phyloP scores from a whole-genome alignment of 169 alveolate genomes.

The Besnoitia besnoiti region DNA sequence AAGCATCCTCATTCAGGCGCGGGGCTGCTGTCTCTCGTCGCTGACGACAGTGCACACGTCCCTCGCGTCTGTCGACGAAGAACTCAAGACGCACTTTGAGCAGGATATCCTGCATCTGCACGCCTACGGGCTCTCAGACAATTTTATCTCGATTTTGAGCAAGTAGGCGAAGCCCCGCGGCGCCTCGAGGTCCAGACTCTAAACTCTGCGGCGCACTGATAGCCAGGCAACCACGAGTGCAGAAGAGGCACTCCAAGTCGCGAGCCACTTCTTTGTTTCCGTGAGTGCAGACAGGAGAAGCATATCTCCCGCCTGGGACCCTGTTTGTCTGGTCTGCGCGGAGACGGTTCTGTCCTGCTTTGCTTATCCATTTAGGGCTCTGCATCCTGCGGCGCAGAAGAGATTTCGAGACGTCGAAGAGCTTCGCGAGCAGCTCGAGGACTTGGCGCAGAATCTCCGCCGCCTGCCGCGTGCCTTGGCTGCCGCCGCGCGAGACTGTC shows the following conservation, averaged over 20 bases:
- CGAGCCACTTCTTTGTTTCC: too few relatives aligned
- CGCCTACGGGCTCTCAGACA: conserved; percentile 12
- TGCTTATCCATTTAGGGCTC: too few relatives aligned
- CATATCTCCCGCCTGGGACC: too few relatives aligned
- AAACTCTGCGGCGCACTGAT: too few relatives aligned
- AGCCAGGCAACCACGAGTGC: too few relatives aligned
- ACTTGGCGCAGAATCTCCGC: neutral
- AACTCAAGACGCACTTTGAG: neutral
- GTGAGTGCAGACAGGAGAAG: too few relatives aligned
- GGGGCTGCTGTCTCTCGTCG: conserved; percentile 20
- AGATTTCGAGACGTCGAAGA: neutral
- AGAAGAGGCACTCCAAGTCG: too few relatives aligned
- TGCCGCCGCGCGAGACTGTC: conserved; percentile 6
- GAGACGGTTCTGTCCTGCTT: too few relatives aligned
- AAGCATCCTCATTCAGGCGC: neutral
- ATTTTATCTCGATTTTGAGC: neutral
- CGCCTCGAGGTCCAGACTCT: too few relatives aligned
- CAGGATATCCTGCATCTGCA: neutral
- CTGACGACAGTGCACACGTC: conserved; percentile 9
- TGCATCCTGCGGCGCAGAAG: conserved; percentile 9
- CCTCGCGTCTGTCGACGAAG: conserved; percentile 5
- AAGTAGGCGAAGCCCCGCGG: neutral
- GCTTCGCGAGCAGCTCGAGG: neutral
- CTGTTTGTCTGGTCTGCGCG: too few relatives aligned
- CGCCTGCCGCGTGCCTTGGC: conserved; percentile 5